phyloP scores from a whole-genome alignment of 1,284 basidiomycete genomes.

The Cutaneotrichosporon sp. region DNA sequence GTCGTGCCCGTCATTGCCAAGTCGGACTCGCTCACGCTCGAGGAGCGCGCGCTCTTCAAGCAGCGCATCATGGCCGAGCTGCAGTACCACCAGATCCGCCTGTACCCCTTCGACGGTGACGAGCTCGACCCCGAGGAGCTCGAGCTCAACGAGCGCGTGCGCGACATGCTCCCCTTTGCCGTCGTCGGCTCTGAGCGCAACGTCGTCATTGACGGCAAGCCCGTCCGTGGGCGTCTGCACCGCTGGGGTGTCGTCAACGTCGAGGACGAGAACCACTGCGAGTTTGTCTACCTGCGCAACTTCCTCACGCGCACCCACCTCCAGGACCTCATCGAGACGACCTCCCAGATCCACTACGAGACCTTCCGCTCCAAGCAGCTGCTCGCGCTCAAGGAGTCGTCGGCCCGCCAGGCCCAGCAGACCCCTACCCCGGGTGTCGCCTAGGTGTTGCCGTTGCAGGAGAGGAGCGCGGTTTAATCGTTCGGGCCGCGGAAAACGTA shows the following conservation, averaged over 20 bases:
- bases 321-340: constrained; percentile 98
- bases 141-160: constrained; percentile 84
- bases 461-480: constrained; percentile 2
- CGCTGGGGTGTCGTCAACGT: constrained; percentile 98
- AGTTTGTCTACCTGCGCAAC: constrained; percentile 96
- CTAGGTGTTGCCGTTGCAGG: neutral
- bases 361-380: constrained; percentile 96
- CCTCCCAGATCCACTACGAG: constrained; percentile 98
- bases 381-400: constrained; percentile 54
- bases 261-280: constrained; percentile 95
- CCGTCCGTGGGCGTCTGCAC: constrained; percentile 94
- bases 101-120: constrained; percentile 97
- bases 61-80: constrained; percentile 92
- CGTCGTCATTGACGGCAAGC: constrained; percentile 92
- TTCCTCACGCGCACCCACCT: constrained; percentile 89
- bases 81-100: constrained; percentile 85
- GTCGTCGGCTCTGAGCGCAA: constrained; percentile 93
- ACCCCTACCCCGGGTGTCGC: constrained; percentile 10
- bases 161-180: constrained; percentile 95
- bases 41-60: constrained; percentile 93
- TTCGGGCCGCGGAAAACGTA: constrained; percentile 3
- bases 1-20: constrained; percentile 99
- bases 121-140: constrained; percentile 87
- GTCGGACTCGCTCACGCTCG: constrained; percentile 90
- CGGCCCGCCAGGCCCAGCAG: constrained; percentile 44